A percentile compares a stretch with the other conserved stretches of the same genome.
Evolutionary conservation across 768 basidiomycete species (phyloP).

Genomic region (Lentinula raphanica): DNA sequence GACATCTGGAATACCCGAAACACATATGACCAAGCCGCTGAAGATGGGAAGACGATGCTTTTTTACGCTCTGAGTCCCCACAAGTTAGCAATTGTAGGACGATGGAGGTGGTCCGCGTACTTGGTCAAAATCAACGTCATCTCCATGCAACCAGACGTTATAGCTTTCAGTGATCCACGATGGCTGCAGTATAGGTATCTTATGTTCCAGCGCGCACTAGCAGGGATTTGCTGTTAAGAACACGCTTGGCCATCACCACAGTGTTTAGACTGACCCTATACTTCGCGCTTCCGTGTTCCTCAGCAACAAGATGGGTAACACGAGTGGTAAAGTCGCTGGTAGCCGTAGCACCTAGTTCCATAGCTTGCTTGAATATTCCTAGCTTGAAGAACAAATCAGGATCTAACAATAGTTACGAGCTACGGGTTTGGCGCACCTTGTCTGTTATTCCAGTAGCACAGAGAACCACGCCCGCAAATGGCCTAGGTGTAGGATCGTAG

Average conservation of each 20-base stretch:
- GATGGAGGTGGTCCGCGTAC: constrained; percentile 31
- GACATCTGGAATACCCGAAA: constrained; percentile 71
- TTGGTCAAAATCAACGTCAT: constrained; percentile 65
- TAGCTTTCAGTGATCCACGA: constrained; percentile 76
- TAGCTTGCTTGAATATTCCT: constrained; percentile 66
- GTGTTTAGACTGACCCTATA: constrained; percentile 53
- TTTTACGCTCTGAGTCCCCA: constrained; percentile 47
- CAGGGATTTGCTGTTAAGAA: neutral
- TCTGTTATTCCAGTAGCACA: constrained; percentile 77
- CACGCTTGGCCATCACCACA: neutral
- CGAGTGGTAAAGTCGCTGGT: constrained; percentile 73
- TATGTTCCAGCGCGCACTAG: constrained; percentile 78
- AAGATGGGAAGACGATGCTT: constrained; percentile 70
- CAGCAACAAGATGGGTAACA: constrained; percentile 85
- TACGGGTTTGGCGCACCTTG: constrained; percentile 39
- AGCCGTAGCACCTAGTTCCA: constrained; percentile 73
- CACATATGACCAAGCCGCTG: constrained; percentile 59
- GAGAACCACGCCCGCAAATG: constrained; percentile 58
- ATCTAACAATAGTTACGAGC: neutral
- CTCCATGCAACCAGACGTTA: constrained; percentile 71
- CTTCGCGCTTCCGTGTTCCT: constrained; percentile 78
- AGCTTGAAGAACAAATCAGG: constrained; percentile 38
- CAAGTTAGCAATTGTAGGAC: neutral
- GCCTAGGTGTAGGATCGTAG: constrained; percentile 53
- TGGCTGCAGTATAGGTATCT: constrained; percentile 73